Evolutionary conservation across 2,329 filamentous ascomycete species (phyloP).

Genomic region (Neospermospora avenae): DNA sequence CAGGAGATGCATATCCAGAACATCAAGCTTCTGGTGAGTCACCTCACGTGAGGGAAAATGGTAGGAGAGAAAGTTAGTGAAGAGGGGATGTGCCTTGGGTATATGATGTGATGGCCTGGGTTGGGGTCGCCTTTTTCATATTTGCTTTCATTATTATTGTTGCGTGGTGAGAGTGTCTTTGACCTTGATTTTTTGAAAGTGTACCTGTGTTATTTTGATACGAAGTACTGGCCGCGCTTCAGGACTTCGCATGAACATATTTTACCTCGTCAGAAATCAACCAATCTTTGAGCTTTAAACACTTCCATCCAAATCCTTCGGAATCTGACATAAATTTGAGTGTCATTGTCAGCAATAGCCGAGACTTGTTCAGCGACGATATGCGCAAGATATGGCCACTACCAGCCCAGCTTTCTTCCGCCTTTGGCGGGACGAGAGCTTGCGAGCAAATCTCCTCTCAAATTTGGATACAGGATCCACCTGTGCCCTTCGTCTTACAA

Average conservation of each 20-base stretch:
- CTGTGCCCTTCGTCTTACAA: slow-evolving; percentile 61
- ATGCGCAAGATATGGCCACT: slow-evolving; percentile 36
- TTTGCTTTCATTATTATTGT: slow-evolving; percentile 12
- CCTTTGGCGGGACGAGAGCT: slow-evolving; percentile 34
- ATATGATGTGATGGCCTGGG: slow-evolving; percentile 20
- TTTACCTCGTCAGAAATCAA: background rate
- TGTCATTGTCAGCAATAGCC: slow-evolving; percentile 10
- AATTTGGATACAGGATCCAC: slow-evolving; percentile 36
- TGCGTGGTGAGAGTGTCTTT: slow-evolving; percentile 5
- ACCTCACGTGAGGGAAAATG: slow-evolving; percentile 16
- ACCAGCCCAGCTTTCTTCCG: slow-evolving; percentile 30
- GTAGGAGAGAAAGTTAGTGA: background rate
- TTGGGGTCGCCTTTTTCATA: slow-evolving; percentile 3
- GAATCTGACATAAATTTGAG: background rate
- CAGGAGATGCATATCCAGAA: slow-evolving; percentile 1
- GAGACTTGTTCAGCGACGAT: slow-evolving; percentile 18
- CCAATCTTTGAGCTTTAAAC: background rate
- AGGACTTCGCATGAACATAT: slow-evolving; percentile 1
- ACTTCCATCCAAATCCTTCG: background rate
- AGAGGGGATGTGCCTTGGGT: slow-evolving; percentile 11
- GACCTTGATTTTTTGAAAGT: background rate
- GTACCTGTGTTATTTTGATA: slow-evolving; percentile 2
- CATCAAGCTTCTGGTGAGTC: slow-evolving; percentile 12
- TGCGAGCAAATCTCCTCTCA: slow-evolving; percentile 30
- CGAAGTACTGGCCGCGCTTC: slow-evolving; percentile 7